Percentiles rank a stretch among this genome's conserved stretches.
Evolutionary conservation across 1,139 yeast species (phyloP).

Genomic region (Nakaseomyces delphensis): DNA sequence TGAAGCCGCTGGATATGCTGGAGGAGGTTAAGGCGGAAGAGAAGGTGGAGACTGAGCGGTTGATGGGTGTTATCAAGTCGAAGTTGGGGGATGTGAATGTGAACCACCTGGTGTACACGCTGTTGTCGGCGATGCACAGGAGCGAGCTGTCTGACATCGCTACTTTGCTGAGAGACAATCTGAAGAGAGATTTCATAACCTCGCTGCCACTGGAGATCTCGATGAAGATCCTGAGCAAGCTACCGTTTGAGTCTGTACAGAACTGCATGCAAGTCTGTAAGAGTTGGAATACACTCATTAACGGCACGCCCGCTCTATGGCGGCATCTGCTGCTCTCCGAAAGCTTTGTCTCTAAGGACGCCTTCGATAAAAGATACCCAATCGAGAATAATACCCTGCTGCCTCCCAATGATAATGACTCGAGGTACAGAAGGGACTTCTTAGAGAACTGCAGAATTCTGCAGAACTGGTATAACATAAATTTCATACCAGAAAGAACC

Average conservation of each 20-base stretch:
- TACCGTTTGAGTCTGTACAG: slow-evolving; percentile 58
- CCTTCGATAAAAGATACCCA: slow-evolving; percentile 13
- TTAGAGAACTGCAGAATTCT: slow-evolving; percentile 31
- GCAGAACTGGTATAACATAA: slow-evolving; percentile 76
- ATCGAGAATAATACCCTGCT: background rate
- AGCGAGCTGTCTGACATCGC: slow-evolving; percentile 60
- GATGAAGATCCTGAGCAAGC: slow-evolving; percentile 52
- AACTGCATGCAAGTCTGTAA: slow-evolving; percentile 58
- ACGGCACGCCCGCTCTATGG: slow-evolving; percentile 55
- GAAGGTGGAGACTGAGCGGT: slow-evolving; percentile 7
- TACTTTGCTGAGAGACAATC: slow-evolving; percentile 47
- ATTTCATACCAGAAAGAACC: slow-evolving; percentile 57
- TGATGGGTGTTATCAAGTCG: slow-evolving; percentile 3
- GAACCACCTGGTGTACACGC: slow-evolving; percentile 43
- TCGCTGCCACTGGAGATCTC: slow-evolving; percentile 73
- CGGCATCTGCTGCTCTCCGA: slow-evolving; percentile 45
- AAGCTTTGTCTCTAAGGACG: slow-evolving; percentile 37
- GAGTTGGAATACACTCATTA: slow-evolving; percentile 59
- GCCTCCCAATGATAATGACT: slow-evolving; percentile 5
- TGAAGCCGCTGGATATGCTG: slow-evolving; percentile 7
- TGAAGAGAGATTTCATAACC: slow-evolving; percentile 65
- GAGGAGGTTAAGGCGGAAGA: slow-evolving; percentile 6
- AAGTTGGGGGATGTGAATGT: background rate
- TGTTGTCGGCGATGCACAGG: slow-evolving; percentile 60
- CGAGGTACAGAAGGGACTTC: slow-evolving; percentile 6